A percentile compares a stretch with the other conserved stretches of the same genome.
Evolutionary conservation across 1,284 basidiomycete species (phyloP).

Genomic region (Papiliotrema terrestris): DNA sequence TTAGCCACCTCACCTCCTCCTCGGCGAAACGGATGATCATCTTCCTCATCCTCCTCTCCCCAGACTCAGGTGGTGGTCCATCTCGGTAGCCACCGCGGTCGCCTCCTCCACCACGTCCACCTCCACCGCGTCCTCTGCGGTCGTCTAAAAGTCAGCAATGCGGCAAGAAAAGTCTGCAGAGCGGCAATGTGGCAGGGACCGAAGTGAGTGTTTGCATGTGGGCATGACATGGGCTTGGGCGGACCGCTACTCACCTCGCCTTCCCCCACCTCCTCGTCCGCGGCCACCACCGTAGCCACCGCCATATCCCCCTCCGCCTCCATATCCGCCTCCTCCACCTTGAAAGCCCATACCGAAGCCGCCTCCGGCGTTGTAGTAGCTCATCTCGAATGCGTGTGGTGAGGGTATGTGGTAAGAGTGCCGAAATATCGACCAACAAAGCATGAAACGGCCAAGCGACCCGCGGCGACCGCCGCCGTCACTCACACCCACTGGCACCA

Average conservation of each 20-base stretch:
- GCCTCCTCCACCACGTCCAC: constrained; percentile 25
- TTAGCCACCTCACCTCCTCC: constrained; percentile 60
- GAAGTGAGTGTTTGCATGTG: too few species aligned
- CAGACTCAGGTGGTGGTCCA: constrained; percentile 55
- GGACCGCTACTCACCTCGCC: constrained; percentile 10
- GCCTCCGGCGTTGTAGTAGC: constrained; percentile 10
- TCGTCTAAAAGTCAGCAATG: constrained; percentile 8
- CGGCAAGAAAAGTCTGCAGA: background rate
- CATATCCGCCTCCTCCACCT: constrained; percentile 12
- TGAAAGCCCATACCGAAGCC: constrained; percentile 13
- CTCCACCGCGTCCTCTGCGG: constrained; percentile 16
- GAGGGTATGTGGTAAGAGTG: background rate
- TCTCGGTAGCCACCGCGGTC: constrained; percentile 12
- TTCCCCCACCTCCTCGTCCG: constrained; percentile 20
- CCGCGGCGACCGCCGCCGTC: too few species aligned
- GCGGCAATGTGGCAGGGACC: too few species aligned
- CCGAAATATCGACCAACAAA: background rate
- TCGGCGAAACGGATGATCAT: constrained; percentile 73
- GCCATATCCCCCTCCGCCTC: constrained; percentile 14
- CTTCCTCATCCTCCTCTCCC: constrained; percentile 66
- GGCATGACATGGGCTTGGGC: too few species aligned
- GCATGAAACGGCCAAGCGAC: background rate
- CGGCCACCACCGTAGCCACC: constrained; percentile 11
- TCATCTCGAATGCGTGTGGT: background rate
- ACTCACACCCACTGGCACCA: too few species aligned